Conservation (phyloP, 257 asterid species). For the Anisodus tanguticus region DNA sequence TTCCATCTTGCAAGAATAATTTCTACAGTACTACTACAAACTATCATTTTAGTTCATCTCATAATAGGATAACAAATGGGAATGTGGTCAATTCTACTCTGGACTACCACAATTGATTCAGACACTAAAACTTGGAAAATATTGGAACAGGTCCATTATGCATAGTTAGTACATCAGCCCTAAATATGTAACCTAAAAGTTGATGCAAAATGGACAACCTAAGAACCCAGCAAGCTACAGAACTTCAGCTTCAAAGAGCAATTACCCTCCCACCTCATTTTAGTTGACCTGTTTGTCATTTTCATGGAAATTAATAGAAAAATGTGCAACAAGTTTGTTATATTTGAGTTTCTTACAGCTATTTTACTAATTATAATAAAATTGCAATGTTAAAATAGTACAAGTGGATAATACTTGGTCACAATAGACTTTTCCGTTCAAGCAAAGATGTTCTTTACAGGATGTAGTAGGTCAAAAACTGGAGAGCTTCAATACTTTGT, state of each 20-base stretch:
- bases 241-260: neutral
- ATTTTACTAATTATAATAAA: neutral
- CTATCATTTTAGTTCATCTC: neutral
- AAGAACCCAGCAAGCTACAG: neutral
- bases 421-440: neutral
- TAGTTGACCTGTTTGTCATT: neutral
- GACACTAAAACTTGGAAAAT: neutral
- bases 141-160: neutral
- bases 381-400: neutral
- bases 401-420: neutral
- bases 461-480: neutral
- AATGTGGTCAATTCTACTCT: neutral
- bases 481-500: neutral
- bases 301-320: neutral
- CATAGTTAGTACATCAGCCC: neutral
- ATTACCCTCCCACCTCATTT: neutral
- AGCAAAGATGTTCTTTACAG: neutral
- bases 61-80: neutral
- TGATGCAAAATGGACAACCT: neutral
- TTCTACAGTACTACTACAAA: neutral
- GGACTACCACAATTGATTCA: constrained; percentile 1
- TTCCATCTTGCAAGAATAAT: neutral
- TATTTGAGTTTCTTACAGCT: neutral
- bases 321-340: neutral
- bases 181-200: neutral